Base-by-base conservation (phyloP, 257 asterid species). In the Euphrasia confusa region DNA sequence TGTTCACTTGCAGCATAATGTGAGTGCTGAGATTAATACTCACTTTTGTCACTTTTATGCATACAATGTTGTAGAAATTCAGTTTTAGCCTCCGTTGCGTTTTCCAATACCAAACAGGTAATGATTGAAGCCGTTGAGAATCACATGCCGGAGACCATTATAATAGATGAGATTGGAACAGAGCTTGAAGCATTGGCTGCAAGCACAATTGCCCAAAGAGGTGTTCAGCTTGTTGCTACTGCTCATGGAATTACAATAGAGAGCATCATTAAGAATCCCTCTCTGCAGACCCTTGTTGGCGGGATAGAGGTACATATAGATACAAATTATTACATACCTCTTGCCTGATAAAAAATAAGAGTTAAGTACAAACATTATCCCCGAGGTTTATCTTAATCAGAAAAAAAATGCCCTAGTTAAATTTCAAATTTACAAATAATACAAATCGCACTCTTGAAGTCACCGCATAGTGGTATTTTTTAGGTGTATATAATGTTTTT, bases 121-220 rank as follows among this genome's bases (percentile, higher is more conserved):
- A 92, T 92, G 99, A 92, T 92, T 14, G 99, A 92, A 77, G 99
- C 97, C 67, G 99, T 92, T 54, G 99, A 92, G 75, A 92, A 92
- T 59, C 99, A 92, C 89, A 89, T 89, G 99, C 99, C 99, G 0
- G 79, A 92, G 72, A 79, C 91, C 71, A 92, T 92, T 64, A 86
- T 92, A 76, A 92, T 92, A 27, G 97, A 92, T 76, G 99, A 89
- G 79, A 92, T 92, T 44, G 99, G 99, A 64, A 89, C 99, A 0
- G 99, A 92, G 78, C 95, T 86, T 11, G 99, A 92, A 74, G 97
- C 99, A 3, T 66, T 92, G 80, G 99, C 99, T 70, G 97, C 99
- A 44, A 80, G 96, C 73, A 92, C 97, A 28, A 92, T 92, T 75
- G 94, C 99, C 57, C 99, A 92, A 81, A 83, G 99, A 83, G 99